Evolutionary conservation across 192 early-diverging fungal genomes (phyloP).

Genomic region (Gamsiella multidivaricata): DNA sequence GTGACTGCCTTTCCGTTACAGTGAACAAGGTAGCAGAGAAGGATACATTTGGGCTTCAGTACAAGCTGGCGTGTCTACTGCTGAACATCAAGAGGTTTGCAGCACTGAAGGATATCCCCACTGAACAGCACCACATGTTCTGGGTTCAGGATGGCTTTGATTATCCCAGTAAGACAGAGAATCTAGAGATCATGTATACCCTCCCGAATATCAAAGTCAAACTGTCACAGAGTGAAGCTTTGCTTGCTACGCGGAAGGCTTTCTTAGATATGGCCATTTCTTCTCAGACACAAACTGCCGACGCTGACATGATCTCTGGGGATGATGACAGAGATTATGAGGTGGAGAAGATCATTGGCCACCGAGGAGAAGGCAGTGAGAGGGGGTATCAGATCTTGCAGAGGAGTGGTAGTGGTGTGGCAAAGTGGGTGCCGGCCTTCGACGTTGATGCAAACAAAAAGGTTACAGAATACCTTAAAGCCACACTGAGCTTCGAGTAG

Average conservation of each 20-base stretch:
- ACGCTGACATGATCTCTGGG: neutral
- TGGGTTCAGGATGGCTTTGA: conserved; percentile 10
- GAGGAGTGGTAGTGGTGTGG: too few relatives aligned
- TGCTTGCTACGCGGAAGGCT: conserved; percentile 10
- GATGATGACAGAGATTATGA: neutral
- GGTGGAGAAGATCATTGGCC: neutral
- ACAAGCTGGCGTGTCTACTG: neutral
- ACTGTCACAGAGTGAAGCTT: conserved; percentile 7
- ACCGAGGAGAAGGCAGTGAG: conserved; percentile 6
- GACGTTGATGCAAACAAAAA: too few relatives aligned
- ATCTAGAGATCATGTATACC: conserved; percentile 7
- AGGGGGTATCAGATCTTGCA: neutral
- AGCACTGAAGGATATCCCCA: neutral
- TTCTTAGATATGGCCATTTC: conserved; percentile 3
- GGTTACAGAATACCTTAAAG: neutral
- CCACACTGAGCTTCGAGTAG: neutral
- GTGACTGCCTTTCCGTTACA: too few relatives aligned
- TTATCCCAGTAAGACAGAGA: conserved; percentile 1
- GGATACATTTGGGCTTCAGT: conserved; percentile 2
- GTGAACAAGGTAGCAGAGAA: conserved; percentile 13
- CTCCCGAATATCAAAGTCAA: conserved; percentile 14
- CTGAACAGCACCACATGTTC: conserved; percentile 1
- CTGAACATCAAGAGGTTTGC: neutral
- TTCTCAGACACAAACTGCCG: too few relatives aligned
- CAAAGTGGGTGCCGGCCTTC: too few relatives aligned